Evolutionary conservation across 805 yeast species (phyloP), one percentile per base, ranked within the genome.

Genomic region (Metschnikowia aberdeeniae): DNA sequence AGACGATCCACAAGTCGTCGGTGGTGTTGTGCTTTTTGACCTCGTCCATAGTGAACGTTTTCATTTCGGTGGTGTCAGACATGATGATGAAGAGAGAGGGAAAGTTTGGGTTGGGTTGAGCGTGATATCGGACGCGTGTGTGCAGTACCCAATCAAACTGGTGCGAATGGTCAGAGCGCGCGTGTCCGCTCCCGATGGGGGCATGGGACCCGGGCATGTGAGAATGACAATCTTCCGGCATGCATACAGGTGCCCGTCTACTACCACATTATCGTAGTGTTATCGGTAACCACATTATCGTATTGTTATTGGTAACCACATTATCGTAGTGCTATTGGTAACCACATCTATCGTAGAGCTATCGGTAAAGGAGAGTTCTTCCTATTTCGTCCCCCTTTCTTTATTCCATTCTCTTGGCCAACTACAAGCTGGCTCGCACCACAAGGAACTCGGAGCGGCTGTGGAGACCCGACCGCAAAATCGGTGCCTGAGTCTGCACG

Each of bases 21-120:
- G 59, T 45, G 39, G 72, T 55, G 50, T 62, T 70, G 58, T 71
- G 76, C 49, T 64, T 42, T 35, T 65, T 59, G 35, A 75, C 73
- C 55, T 72, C 76, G 48, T 81, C 86, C 54, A 73, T 75, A 31
- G 84, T 79, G 69, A 63, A 81, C 32, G 72, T 67, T 59, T 76
- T 77, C 44, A 62, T 53, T 38, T 56, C 60, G 30, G 44, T 29
- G 17, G 44, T 28, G 34, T 46, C 55, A 27, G 57, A 50, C 57
- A 53, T 53, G 38, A 1, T 20, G 42, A n/a, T 6, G 27, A n/a
- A 14, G 24, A n/a, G 27, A 31, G 27, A 29, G 7, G 27, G 10
- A 9, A 7, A 7, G 39, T 27, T 17, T 26, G 13, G 31, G 20
- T 17, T 26, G 13, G 31, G 20, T 4, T n/a, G 22, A 26, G 20